Base-by-base conservation (phyloP, 1,139 yeast genomes). In the Geotrichum aggregatum region DNA sequence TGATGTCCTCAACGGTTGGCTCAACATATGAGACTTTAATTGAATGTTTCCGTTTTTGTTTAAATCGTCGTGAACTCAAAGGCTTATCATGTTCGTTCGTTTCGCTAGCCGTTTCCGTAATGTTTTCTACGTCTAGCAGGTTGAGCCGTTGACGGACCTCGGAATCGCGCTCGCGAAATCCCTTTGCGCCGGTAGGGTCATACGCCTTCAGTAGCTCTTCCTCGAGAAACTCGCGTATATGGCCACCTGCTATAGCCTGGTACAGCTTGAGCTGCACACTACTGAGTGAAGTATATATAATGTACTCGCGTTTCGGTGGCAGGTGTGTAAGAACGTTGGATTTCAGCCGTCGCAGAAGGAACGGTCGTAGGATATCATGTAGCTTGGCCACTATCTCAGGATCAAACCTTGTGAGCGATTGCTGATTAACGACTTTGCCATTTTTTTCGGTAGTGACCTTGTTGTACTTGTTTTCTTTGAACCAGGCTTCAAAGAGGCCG, bases 281-380 rank as follows among this genome's bases (percentile, higher is more conserved):
- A 0, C 98, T 89, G 49, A 92, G 72, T 31, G 96, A 79, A 71
- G 98, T 92, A 64, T 87, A 88, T 8, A 92, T 83, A 55, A 92
- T 82, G 67, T 92, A 98, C 66, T 92, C 99, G 66, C 88, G 86
- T 66, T 92, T 92, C 0, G 88, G 96, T 0, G 99, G 99, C 98
- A 92, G 91, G 69, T 92, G 98, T 66, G 91, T 87, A 63, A 94
- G 98, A 13, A 94, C 99, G 68, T 92, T 98, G 28, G 88, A 89
- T 66, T 94, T 94, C 64, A 94, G 76, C 58, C 98, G 82, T 65
- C 99, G 81, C 55, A 94, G 73, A 45, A 94, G 72, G 63, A 91
- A 94, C 0, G 98, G 98, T 57, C 98, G 78, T 61, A 92, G 74
- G 16, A 92, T 96, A 66, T 88, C 96, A 69, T 92, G 99, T 52